phyloP scores from a whole-genome alignment of 1,284 basidiomycete genomes.

The Lignosus rhinocerotis region DNA sequence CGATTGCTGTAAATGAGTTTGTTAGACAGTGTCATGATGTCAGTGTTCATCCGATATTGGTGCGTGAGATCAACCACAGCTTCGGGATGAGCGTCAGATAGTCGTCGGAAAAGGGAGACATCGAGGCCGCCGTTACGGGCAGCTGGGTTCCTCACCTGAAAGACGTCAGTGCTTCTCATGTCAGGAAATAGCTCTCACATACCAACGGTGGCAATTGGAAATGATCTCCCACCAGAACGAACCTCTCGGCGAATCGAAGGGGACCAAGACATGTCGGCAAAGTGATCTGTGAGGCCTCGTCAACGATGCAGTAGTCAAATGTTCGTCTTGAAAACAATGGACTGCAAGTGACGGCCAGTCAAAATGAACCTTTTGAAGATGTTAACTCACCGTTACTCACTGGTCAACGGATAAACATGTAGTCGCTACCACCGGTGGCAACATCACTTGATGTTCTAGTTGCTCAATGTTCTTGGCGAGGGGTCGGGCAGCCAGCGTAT shows the following conservation, averaged over 20 bases:
- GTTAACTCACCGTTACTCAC: slow-evolving; percentile 47
- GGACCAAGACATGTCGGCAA: slow-evolving; percentile 95
- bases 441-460: slow-evolving; percentile 78
- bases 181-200: slow-evolving; percentile 25
- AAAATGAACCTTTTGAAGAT: too few relatives aligned
- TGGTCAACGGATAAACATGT: slow-evolving; percentile 94
- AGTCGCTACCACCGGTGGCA: slow-evolving; percentile 91
- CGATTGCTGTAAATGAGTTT: slow-evolving; percentile 83
- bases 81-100: slow-evolving; percentile 84
- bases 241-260: slow-evolving; percentile 85
- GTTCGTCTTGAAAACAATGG: slow-evolving; percentile 80
- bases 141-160: slow-evolving; percentile 74
- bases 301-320: slow-evolving; percentile 98
- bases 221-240: slow-evolving; percentile 96
- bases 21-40: slow-evolving; percentile 96
- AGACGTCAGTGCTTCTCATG: neutral
- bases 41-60: slow-evolving; percentile 97
- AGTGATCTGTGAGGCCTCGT: slow-evolving; percentile 98
- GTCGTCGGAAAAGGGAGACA: slow-evolving; percentile 84
- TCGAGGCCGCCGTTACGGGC: slow-evolving; percentile 89
- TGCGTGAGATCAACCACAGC: slow-evolving; percentile 82
- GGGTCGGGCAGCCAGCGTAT: slow-evolving; percentile 62
- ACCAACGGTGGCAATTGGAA: slow-evolving; percentile 95
- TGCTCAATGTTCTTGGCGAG: slow-evolving; percentile 70
- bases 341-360: slow-evolving; percentile 45